A percentile compares a stretch with the other conserved stretches of the same genome.
Evolutionary conservation across 257 asterid species (phyloP).

Genomic region (Eucommia ulmoides): DNA sequence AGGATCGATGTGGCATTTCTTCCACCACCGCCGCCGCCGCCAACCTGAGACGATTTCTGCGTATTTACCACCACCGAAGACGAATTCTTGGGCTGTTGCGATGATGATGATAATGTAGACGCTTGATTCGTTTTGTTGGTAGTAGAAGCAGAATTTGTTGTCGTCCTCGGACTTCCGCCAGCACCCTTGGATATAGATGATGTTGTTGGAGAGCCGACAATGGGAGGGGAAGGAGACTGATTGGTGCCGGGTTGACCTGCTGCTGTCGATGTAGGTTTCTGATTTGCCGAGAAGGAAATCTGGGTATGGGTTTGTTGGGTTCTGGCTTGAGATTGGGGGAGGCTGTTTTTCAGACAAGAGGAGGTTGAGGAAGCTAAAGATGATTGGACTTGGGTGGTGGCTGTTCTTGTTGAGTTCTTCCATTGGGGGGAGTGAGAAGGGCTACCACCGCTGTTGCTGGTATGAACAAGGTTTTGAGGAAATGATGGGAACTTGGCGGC

Average conservation of each 20-base stretch:
- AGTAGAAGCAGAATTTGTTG: constrained; percentile 37
- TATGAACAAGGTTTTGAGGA: constrained; percentile 61
- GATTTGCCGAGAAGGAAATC: constrained; percentile 79
- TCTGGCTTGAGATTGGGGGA: constrained; percentile 60
- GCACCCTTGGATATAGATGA: constrained; percentile 84
- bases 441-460: constrained; percentile 27
- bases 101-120: constrained; percentile 37
- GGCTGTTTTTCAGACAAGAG: constrained; percentile 35
- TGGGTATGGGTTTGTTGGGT: constrained; percentile 58
- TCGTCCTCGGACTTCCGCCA: constrained; percentile 67
- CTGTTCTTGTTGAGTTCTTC: constrained; percentile 44
- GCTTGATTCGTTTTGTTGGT: constrained; percentile 45
- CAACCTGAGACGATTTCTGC: constrained; percentile 52
- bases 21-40: constrained; percentile 28
- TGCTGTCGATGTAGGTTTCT: constrained; percentile 35
- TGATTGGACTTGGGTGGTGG: constrained; percentile 36
- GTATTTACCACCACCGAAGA: constrained; percentile 22
- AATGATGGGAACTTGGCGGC: constrained; percentile 46
- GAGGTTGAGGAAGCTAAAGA: constrained; percentile 43
- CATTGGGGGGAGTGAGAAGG: constrained; percentile 73
- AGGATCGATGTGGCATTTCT: constrained; percentile 50
- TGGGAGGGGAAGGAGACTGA: constrained; percentile 54
- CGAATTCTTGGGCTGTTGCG: constrained; percentile 41
- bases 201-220: constrained; percentile 82
- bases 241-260: constrained; percentile 33